phyloP scores from a whole-genome alignment of 768 basidiomycete species.

The Crepidotus variabilis region DNA sequence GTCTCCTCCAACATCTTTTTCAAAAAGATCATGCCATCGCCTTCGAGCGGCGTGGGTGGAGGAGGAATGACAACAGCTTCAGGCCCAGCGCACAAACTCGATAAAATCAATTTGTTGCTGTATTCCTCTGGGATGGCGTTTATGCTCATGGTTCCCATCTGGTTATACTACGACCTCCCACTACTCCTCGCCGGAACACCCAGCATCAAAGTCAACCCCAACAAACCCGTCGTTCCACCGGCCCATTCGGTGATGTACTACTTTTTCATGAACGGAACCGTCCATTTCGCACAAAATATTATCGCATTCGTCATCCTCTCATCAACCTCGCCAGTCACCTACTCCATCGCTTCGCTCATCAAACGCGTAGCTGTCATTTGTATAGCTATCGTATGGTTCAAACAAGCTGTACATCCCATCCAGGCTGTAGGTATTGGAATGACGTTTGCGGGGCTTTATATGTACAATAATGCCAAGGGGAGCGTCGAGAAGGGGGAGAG shows the following conservation, averaged over 20 bases:
- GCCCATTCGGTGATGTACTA: slow-evolving; percentile 72
- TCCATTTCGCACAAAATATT: slow-evolving; percentile 96
- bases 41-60: slow-evolving; percentile 49
- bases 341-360: slow-evolving; percentile 96
- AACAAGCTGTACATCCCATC: slow-evolving; percentile 75
- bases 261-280: slow-evolving; percentile 91
- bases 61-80: slow-evolving; percentile 16
- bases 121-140: slow-evolving; percentile 96
- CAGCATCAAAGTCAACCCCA: slow-evolving; percentile 41
- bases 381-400: slow-evolving; percentile 97
- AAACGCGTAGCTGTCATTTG: slow-evolving; percentile 98
- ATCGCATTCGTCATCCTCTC: slow-evolving; percentile 96
- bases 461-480: slow-evolving; percentile 93
- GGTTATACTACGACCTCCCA: slow-evolving; percentile 86
- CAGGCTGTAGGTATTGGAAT: slow-evolving; percentile 88
- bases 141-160: slow-evolving; percentile 92
- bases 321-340: slow-evolving; percentile 96
- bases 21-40: slow-evolving; percentile 86
- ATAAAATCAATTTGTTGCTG: slow-evolving; percentile 94
- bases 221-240: slow-evolving; percentile 38
- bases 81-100: slow-evolving; percentile 68
- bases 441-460: slow-evolving; percentile 87
- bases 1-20: slow-evolving; percentile 99
- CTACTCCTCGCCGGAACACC: slow-evolving; percentile 48
- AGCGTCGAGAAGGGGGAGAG: slow-evolving; percentile 94